Evolutionary conservation across 768 basidiomycete genomes (phyloP).

Genomic region (Russula sp.): DNA sequence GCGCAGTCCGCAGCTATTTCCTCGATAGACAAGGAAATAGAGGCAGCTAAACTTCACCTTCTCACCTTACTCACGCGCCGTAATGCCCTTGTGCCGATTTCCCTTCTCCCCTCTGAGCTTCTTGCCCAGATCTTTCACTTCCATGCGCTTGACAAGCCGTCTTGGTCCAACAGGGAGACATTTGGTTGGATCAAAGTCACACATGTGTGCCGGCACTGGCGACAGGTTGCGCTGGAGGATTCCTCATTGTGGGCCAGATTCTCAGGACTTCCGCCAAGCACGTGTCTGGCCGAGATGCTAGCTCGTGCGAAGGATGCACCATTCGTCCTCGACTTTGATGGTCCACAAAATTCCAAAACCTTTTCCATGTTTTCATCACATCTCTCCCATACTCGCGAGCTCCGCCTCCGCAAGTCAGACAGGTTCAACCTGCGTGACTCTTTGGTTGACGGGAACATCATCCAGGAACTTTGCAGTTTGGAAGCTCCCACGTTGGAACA

Average conservation of each 20-base stretch:
- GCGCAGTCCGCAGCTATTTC: neutral
- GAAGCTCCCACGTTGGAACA: constrained; percentile 6
- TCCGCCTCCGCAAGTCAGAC: neutral
- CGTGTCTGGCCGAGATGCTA: constrained; percentile 8
- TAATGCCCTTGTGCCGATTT: constrained; percentile 10
- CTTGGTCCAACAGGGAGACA: neutral
- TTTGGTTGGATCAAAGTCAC: constrained; percentile 17
- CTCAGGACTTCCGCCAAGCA: neutral
- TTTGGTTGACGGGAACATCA: neutral
- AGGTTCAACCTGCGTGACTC: neutral
- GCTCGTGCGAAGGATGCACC: neutral
- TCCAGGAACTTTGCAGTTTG: neutral
- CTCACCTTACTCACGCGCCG: neutral
- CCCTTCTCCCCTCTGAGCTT: constrained; percentile 14
- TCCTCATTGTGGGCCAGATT: constrained; percentile 10
- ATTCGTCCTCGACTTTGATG: neutral
- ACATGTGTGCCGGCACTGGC: constrained; percentile 21
- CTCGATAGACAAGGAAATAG: constrained; percentile 3
- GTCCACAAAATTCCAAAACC: neutral
- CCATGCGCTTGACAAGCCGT: neutral
- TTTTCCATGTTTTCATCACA: neutral
- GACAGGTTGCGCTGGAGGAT: constrained; percentile 13
- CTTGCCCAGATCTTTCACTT: constrained; percentile 14
- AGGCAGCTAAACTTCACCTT: neutral
- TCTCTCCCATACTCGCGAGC: constrained; percentile 7